These are phyloP conservation scores for Lithospermum erythrorhizon DNA, from an alignment of 257 asterid genomes.

Conservation along the genomic window DNA sequence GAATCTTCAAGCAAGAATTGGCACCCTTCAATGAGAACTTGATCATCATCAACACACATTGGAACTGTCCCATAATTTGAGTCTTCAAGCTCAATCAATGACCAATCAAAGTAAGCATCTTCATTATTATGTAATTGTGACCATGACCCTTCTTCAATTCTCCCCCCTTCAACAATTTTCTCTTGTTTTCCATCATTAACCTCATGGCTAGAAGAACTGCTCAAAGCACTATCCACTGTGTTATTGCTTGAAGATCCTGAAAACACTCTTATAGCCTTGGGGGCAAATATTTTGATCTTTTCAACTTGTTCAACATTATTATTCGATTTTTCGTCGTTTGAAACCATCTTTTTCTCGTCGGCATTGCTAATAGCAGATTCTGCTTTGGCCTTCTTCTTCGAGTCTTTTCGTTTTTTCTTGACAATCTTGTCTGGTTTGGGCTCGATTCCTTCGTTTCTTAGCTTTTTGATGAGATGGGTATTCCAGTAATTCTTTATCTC, in stretches of 20 bases:
- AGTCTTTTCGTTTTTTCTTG: background rate
- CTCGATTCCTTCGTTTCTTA: slow-evolving; percentile 14
- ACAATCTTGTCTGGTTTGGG: slow-evolving; percentile 11
- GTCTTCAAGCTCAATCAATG: slow-evolving; percentile 25
- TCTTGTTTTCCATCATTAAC: background rate
- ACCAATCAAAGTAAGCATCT: slow-evolving; percentile 16
- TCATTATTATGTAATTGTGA: background rate
- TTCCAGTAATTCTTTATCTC: slow-evolving; percentile 75
- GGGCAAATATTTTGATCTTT: slow-evolving; percentile 25
- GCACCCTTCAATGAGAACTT: slow-evolving; percentile 10
- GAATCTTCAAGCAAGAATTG: slow-evolving; percentile 6
- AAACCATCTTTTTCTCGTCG: background rate
- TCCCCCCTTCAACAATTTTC: background rate
- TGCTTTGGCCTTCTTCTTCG: slow-evolving; percentile 2
- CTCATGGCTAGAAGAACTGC: slow-evolving; percentile 24
- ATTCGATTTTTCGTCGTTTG: background rate
- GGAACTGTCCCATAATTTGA: slow-evolving; percentile 3
- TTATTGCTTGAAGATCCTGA: slow-evolving; percentile 21
- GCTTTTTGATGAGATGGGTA: slow-evolving; percentile 44
- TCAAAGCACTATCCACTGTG: slow-evolving; percentile 29
- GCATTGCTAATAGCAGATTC: background rate
- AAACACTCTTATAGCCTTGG: slow-evolving; percentile 40
- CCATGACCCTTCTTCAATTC: background rate
- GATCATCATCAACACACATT: slow-evolving; percentile 7
- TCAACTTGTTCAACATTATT: background rate